Evolutionary conservation across 805 yeast genomes (phyloP).

Genomic region (Metschnikowia hibisci): DNA sequence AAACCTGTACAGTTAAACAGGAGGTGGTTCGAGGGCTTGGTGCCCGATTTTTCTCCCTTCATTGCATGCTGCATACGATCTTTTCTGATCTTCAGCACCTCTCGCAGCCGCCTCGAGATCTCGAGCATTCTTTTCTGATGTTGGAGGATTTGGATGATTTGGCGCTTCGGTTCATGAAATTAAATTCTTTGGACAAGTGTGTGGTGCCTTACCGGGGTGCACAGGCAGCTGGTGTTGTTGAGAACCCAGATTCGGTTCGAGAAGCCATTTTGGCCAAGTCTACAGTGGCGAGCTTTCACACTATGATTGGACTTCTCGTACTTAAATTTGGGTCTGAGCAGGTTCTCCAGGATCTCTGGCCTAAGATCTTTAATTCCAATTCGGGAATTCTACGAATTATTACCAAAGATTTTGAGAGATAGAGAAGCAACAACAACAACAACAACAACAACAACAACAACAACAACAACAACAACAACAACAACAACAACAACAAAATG

Average conservation of each 20-base stretch:
- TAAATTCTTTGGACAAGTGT: slow-evolving; percentile 22
- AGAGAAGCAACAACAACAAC: no score
- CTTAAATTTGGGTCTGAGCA: slow-evolving; percentile 25
- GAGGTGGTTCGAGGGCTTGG: slow-evolving; percentile 28
- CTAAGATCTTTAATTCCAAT: slow-evolving; percentile 12
- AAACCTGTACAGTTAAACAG: slow-evolving; percentile 9
- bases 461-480: no score
- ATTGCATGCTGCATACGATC: slow-evolving; percentile 23
- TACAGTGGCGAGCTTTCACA: slow-evolving; percentile 34
- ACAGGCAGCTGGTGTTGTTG: slow-evolving; percentile 19
- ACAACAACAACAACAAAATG: background rate
- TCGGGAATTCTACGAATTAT: slow-evolving; percentile 28
- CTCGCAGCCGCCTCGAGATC: slow-evolving; percentile 26
- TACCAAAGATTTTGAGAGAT: slow-evolving; percentile 6
- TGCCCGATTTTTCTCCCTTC: slow-evolving; percentile 20
- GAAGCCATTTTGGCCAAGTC: slow-evolving; percentile 20
- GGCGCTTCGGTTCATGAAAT: slow-evolving; percentile 31
- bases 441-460: no score
- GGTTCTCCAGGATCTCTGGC: slow-evolving; percentile 20
- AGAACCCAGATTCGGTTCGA: slow-evolving; percentile 13
- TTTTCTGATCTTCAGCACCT: slow-evolving; percentile 29
- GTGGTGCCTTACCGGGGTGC: slow-evolving; percentile 33
- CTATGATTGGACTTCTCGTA: slow-evolving; percentile 34
- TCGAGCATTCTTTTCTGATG: slow-evolving; percentile 22
- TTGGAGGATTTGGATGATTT: slow-evolving; percentile 18